Percentiles rank a stretch among this genome's conserved stretches.
Evolutionary conservation across 257 asterid species (phyloP).

Genomic region (Leptodermis oblonga): DNA sequence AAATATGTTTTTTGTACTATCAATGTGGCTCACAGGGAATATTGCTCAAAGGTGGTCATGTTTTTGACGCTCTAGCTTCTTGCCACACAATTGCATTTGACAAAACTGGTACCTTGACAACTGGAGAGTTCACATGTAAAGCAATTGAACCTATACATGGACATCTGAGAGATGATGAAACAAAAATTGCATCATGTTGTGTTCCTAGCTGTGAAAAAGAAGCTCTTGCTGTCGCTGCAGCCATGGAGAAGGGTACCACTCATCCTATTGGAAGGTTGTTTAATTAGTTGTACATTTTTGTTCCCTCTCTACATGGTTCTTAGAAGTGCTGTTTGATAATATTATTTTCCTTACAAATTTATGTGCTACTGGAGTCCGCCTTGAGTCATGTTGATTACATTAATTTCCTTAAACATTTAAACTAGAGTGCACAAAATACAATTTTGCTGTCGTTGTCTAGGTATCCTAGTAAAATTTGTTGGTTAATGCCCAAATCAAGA

Average conservation of each 20-base stretch:
- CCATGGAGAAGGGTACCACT: slow-evolving; percentile 99
- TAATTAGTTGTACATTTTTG: background rate
- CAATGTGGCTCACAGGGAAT: slow-evolving; percentile 59
- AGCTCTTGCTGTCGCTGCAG: slow-evolving; percentile 99
- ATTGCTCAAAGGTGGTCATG: slow-evolving; percentile 93
- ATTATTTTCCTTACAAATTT: background rate
- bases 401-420: background rate
- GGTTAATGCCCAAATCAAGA: background rate
- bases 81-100: slow-evolving; percentile 94
- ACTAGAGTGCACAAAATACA: background rate
- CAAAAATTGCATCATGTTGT: slow-evolving; percentile 60
- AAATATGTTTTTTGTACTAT: background rate
- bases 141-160: slow-evolving; percentile 99
- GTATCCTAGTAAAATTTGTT: background rate
- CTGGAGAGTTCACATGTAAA: slow-evolving; percentile 95
- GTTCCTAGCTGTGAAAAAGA: slow-evolving; percentile 93
- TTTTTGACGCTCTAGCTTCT: slow-evolving; percentile 92
- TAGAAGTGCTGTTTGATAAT: background rate
- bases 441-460: background rate
- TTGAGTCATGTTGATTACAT: background rate
- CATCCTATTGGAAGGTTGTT: slow-evolving; percentile 97
- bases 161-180: slow-evolving; percentile 42
- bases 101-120: slow-evolving; percentile 97
- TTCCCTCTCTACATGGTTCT: background rate
- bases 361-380: background rate